These are phyloP conservation scores for Licmophora abbreviata DNA, from an alignment of 108 stramenopile genomes.

Conservation along the genomic window DNA sequence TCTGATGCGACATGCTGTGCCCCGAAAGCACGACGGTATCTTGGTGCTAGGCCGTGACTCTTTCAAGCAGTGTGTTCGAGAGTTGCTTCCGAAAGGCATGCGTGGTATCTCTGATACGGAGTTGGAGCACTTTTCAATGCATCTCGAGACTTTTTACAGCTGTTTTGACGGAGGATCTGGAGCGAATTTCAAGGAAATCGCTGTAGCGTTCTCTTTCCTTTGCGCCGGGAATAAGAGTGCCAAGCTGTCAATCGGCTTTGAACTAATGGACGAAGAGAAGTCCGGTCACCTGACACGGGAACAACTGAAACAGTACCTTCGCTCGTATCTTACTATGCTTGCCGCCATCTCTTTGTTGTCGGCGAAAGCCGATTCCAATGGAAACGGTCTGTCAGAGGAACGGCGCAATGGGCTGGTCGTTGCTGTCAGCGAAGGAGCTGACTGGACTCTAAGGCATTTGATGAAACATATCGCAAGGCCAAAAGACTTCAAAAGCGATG, in stretches of 20 bases:
- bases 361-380: not conserved
- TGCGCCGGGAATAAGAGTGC: constrained; percentile 85
- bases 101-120: constrained; percentile 29
- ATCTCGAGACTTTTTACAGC: constrained; percentile 64
- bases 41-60: constrained; percentile 27
- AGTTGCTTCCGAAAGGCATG: constrained; percentile 31
- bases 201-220: constrained; percentile 77
- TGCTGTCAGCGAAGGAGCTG: constrained; percentile 73
- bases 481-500: constrained; percentile 18
- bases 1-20: constrained; percentile 32
- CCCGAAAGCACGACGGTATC: constrained; percentile 13
- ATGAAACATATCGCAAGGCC: too few species aligned
- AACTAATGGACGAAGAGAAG: constrained; percentile 49
- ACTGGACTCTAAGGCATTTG: constrained; percentile 76
- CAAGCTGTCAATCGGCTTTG: constrained; percentile 69
- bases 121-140: constrained; percentile 51
- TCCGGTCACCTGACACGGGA: constrained; percentile 45
- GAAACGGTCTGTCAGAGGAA: constrained; percentile 11
- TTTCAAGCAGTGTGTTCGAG: constrained; percentile 35
- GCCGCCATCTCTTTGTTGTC: constrained; percentile 63
- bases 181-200: constrained; percentile 55
- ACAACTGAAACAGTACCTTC: constrained; percentile 59
- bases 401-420: constrained; percentile 39
- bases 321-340: constrained; percentile 77
- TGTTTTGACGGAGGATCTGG: constrained; percentile 47